Conservation (phyloP, 805 yeast genomes). For the Myxozyma sirexii region DNA sequence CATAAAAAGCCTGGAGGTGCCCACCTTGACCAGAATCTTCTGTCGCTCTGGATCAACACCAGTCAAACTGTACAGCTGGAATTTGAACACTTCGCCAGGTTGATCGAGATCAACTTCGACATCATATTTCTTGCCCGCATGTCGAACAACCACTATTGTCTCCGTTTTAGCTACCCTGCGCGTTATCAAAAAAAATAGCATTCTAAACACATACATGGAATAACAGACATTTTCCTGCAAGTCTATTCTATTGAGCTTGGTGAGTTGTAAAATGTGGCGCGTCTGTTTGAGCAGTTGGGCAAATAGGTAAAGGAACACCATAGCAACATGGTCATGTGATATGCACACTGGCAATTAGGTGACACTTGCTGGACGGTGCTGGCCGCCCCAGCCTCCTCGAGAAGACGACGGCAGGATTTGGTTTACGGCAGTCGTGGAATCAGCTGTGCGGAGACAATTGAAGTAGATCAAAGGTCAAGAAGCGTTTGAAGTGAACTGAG, state of each 20-base stretch:
- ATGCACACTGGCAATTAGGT: neutral
- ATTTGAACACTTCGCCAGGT: slow-evolving; percentile 65
- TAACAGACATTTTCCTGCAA: slow-evolving; percentile 16
- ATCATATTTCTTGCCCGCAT: slow-evolving; percentile 68
- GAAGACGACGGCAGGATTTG: neutral
- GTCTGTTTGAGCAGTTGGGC: neutral
- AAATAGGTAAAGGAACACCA: neutral
- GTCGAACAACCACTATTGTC: slow-evolving; percentile 53
- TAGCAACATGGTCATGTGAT: neutral
- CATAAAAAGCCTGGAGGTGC: neutral
- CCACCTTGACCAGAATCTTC: slow-evolving; percentile 73
- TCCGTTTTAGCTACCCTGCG: neutral
- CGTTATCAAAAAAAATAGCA: neutral
- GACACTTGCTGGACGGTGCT: neutral
- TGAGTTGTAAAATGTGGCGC: too few species aligned
- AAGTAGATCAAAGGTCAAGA: too few species aligned
- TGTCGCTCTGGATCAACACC: slow-evolving; percentile 87
- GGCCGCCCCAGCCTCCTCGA: slow-evolving; percentile 7
- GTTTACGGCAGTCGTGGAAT: neutral
- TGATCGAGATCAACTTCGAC: slow-evolving; percentile 56
- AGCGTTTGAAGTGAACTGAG: too few species aligned
- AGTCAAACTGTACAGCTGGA: slow-evolving; percentile 70
- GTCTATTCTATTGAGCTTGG: neutral
- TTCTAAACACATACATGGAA: slow-evolving; percentile 27
- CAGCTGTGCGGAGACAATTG: neutral